Evolutionary conservation across 441 rosid genomes (phyloP), one percentile per base, ranked within the genome.

Genomic region (Isatis lusitanica): DNA sequence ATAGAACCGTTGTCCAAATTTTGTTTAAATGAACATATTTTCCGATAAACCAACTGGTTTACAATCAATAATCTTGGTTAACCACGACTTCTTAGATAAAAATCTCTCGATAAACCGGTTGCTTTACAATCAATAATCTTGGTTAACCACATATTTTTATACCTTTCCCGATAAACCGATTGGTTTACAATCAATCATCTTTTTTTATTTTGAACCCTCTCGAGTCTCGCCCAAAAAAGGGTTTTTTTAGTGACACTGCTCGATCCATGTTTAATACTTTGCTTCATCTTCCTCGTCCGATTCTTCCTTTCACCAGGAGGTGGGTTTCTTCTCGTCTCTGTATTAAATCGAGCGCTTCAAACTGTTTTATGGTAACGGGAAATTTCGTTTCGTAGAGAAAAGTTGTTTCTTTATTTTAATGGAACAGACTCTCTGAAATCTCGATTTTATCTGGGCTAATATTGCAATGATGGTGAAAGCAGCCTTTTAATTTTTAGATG

Each of bases 201-300:
- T 26, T 26, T 26, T 26, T 26, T 26, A 0, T 65, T 73, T 66
- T 63, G 51, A 65, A 64, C 58, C 58, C 57, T n/a, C 18, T 4
- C 4, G 2, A 55, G 38, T n/a, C 52, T 46, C 9, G 43, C 57
- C 16, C 39, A 8, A 59, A 35, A 70, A 5, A 5, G 30, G 58
- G 13, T 11, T 18, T 48, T 59, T 35, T 9, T 46, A 38, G 39
- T 59, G 10, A 44, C 17, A 44, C 17, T 9, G 26, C 51, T 68
- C 40, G 15, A n/a, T 21, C 28, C 33, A 64, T 58, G 67, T 66
- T 57, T 30, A 74, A 17, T 31, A 15, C 64, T 26, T 12, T 65
- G 18, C 38, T 36, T 73, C 71, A 73, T 38, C 65, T 65, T 56
- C 71, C 77, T 66, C 66, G 72, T 57, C 57, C 78, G 13, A 57